Percentiles rank a stretch among this genome's conserved stretches.
Evolutionary conservation across 176 grass and related monocot genomes (phyloP).

Genomic region (Aegilops bicornis): DNA sequence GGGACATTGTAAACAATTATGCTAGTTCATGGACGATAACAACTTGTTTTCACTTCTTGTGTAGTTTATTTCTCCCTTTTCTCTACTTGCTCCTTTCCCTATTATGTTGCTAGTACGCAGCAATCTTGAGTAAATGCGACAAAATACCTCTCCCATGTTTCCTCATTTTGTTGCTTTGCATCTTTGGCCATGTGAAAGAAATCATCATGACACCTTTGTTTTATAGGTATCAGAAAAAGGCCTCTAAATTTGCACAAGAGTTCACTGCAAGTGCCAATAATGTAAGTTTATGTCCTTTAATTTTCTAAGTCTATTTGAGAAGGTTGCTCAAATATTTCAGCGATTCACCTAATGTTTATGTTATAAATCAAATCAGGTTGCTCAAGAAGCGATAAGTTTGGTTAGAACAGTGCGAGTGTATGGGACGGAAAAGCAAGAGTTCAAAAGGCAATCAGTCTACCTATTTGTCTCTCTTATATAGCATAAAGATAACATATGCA

Average conservation of each 20-base stretch:
- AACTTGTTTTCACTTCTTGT: constrained; percentile 10
- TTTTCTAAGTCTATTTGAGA: constrained; percentile 22
- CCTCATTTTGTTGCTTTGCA: constrained; percentile 25
- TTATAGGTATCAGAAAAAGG: constrained; percentile 87
- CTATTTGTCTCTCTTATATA: not conserved
- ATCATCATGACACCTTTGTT: constrained; percentile 34
- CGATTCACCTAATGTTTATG: constrained; percentile 20
- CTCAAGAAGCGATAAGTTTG: constrained; percentile 87
- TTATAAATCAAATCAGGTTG: constrained; percentile 66
- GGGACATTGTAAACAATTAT: constrained; percentile 72
- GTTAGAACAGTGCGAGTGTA: constrained; percentile 85
- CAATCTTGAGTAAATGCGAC: not conserved
- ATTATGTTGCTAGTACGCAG: not conserved
- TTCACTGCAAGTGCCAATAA: constrained; percentile 94
- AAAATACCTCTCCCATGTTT: not conserved
- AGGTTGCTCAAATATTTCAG: constrained; percentile 4
- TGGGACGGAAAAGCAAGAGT: constrained; percentile 92
- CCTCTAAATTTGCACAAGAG: constrained; percentile 88
- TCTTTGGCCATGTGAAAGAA: not conserved
- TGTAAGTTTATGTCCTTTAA: constrained; percentile 47
- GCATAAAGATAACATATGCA: not conserved
- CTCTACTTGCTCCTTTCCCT: not conserved
- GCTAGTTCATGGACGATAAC: constrained; percentile 85
- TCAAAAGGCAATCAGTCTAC: constrained; percentile 54
- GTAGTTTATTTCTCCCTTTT: constrained; percentile 27